These are phyloP conservation scores for Candida corydali DNA, from an alignment of 805 yeast genomes.

Conservation along the genomic window DNA sequence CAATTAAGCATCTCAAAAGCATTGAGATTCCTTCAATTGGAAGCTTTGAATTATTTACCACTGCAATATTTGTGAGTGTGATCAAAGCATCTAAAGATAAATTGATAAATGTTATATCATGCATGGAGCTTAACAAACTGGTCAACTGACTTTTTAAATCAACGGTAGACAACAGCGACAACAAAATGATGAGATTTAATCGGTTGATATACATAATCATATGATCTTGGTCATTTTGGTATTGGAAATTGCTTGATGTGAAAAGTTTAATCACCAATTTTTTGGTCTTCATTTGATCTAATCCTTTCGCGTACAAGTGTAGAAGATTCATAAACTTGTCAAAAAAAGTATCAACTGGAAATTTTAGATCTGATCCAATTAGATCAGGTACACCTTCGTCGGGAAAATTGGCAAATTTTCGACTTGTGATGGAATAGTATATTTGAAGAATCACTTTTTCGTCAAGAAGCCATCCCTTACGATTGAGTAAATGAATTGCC, in stretches of 20 bases:
- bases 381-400: slow-evolving; percentile 28
- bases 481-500: slow-evolving; percentile 20
- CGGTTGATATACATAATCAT: slow-evolving; percentile 33
- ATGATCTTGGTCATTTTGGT: slow-evolving; percentile 21
- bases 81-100: slow-evolving; percentile 19
- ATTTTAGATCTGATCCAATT: slow-evolving; percentile 26
- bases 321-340: slow-evolving; percentile 34
- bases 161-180: slow-evolving; percentile 31
- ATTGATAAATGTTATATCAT: slow-evolving; percentile 21
- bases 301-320: slow-evolving; percentile 27
- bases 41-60: slow-evolving; percentile 9
- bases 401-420: slow-evolving; percentile 32
- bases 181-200: slow-evolving; percentile 29
- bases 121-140: slow-evolving; percentile 22
- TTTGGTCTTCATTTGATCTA: slow-evolving; percentile 19
- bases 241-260: slow-evolving; percentile 33
- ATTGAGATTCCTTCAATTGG: slow-evolving; percentile 17
- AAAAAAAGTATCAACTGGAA: slow-evolving; percentile 27
- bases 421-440: slow-evolving; percentile 25
- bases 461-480: slow-evolving; percentile 28
- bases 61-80: slow-evolving; percentile 15
- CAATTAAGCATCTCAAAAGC: slow-evolving; percentile 13
- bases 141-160: slow-evolving; percentile 27
- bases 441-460: slow-evolving; percentile 28
- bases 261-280: slow-evolving; percentile 32